Evolutionary conservation across 1,284 basidiomycete species (phyloP), one percentile per base, ranked within the genome.

Genomic region (Porogramme epimiltina): DNA sequence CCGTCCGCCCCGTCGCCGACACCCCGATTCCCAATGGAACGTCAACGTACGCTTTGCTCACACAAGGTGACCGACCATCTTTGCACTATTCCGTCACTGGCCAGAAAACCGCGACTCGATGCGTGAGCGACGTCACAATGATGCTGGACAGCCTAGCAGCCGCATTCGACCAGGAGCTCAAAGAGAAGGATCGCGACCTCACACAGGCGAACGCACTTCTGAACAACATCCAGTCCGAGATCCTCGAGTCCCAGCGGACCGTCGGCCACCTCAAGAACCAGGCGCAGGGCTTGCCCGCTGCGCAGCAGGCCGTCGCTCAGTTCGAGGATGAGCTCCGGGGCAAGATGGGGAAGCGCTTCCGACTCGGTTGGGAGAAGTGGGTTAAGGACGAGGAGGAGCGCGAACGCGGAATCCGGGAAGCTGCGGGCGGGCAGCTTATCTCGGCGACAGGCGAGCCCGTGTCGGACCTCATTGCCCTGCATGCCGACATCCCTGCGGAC

Each of bases 101-200:
- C 1, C 93, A 96, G 68, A 85, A 87, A 58, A 91, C 94, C 1
- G 91, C 91, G 46, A 94, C 92, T 4, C 84, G 87, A 51, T 89
- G 87, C 61, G 81, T 95, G 23, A 87, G 87, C 52, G 93, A 97
- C 59, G 88, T 97, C 68, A 84, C 93, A 5, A 79, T 79, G 51
- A 86, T 98, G 79, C 80, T 99, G 60, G 92, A 95, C 62, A 89
- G 85, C 61, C 81, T 99, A 16, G 95, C 95, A 0, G 77, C 87
- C n/a, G 89, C 91, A 3, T 98, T 95, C 69, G 97, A 99, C 64
- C 85, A 89, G 58, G 97, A 99, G 72, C 78, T 98, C 20, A 81
- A 85, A 54, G 89, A 93, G 51, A 95, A 96, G 68, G 95, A 98
- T 66, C 85, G 93, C 49, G 95, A 98, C 66, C 85, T 92, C 59